Conservation (phyloP, 2,329 filamentous ascomycete species). For the Fusarium verrucosum region DNA sequence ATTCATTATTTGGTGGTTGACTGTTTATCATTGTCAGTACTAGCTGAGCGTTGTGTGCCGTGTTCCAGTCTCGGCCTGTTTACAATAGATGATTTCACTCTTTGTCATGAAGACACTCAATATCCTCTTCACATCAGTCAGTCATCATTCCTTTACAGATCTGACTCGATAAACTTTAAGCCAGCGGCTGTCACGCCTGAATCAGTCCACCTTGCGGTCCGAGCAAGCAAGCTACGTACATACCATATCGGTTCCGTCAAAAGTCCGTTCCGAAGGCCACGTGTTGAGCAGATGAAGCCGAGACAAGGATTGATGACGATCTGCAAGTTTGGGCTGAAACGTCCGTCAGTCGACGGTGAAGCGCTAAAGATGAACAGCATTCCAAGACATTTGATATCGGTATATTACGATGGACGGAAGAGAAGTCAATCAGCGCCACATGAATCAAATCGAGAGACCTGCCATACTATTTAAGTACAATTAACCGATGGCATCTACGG, state of each 20-base stretch:
- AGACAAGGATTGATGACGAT: slow-evolving; percentile 16
- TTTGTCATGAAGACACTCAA: not conserved
- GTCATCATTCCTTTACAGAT: too few relatives aligned
- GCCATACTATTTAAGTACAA: not conserved
- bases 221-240: slow-evolving; percentile 28
- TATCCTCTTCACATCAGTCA: not conserved
- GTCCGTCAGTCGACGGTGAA: slow-evolving; percentile 33
- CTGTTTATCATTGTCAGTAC: not conserved
- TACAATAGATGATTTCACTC: not conserved
- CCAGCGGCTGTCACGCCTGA: slow-evolving; percentile 15
- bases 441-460: not conserved
- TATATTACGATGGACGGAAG: too few relatives aligned
- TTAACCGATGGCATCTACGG: slow-evolving; percentile 22
- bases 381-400: too few relatives aligned
- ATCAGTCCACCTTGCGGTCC: slow-evolving; percentile 27
- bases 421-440: too few relatives aligned
- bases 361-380: not conserved
- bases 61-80: not conserved
- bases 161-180: slow-evolving; percentile 20
- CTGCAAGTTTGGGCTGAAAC: slow-evolving; percentile 38
- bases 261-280: slow-evolving; percentile 13
- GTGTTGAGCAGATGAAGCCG: slow-evolving; percentile 11
- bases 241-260: slow-evolving; percentile 1
- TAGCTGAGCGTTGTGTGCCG: not conserved
- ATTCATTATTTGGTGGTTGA: not conserved